Evolutionary conservation across 768 basidiomycete genomes (phyloP), one percentile per base, ranked within the genome.

Genomic region (Baorangia bicolor): DNA sequence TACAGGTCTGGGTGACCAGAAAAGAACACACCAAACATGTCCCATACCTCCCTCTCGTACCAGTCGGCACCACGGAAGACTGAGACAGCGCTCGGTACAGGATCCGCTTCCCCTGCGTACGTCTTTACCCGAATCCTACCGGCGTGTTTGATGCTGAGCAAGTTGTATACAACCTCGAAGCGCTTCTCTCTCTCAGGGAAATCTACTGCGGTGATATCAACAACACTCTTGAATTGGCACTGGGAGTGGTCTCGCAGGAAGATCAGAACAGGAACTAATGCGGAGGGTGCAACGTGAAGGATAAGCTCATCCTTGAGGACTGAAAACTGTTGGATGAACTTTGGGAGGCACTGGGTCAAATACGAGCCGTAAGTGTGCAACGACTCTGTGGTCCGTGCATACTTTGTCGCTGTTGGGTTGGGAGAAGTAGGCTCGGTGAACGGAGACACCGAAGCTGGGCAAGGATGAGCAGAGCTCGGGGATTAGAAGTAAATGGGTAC

Each of bases 21-120:
- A 80, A 99, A 99, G 80, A 94, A 97, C 44, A 99, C 90, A 42
- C 97, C 97, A 68, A 79, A 99, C 73, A 99, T 81, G 76, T 99
- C 97, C 95, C 96, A 99, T 28, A 91, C 87, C 74, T 99, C 97
- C 56, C 97, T 82, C 74, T 99, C 97, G 71, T 97, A 98, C 97
- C 97, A 99, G 68, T 99, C 92, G 7, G 97, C 96, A 56, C 96
- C 94, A 47, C 85, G 81, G 78, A 90, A 99, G 25, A 98, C 56
- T 13, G 83, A 81, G 4, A 83, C 78, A 27, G 81, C 85, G 64
- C 90, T 94, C 1, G 96, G 97, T 3, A 98, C 91, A 34, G 90
- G 84, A 64, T 94, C 89, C 12, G 88, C 87, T 74, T 99, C 97
- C 57, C 90, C 89, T 55, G 94, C 92, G 69, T 95, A 98, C 0